phyloP scores from a whole-genome alignment of 2,329 filamentous ascomycete genomes.

The Cytospora mali region DNA sequence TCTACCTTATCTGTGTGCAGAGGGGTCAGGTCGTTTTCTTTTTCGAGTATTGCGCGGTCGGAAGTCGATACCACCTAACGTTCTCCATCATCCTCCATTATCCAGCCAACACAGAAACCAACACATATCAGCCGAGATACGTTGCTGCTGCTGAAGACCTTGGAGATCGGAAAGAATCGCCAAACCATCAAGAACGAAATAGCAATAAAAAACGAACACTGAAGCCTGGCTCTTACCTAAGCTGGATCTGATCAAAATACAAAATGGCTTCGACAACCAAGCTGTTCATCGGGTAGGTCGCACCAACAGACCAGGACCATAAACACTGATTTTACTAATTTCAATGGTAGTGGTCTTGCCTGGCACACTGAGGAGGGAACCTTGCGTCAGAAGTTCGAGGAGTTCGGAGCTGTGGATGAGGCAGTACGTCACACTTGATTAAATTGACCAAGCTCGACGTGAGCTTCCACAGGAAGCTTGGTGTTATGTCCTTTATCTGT shows the following conservation, averaged over 20 bases:
- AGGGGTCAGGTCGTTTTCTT: conserved; percentile 10
- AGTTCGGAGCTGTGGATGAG: conserved; percentile 90
- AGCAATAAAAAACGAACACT: conserved; percentile 26
- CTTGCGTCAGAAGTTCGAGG: conserved; percentile 87
- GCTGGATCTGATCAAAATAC: conserved; percentile 28
- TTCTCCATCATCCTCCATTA: not conserved
- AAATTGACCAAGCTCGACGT: not conserved
- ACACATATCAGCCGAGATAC: conserved; percentile 9
- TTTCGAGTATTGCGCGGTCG: not conserved
- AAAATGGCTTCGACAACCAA: conserved; percentile 72
- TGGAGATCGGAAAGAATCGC: too few species aligned
- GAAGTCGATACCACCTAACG: conserved; percentile 2
- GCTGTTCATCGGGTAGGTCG: conserved; percentile 85
- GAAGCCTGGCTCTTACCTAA: conserved; percentile 11
- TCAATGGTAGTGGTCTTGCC: conserved; percentile 79
- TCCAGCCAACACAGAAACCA: not conserved
- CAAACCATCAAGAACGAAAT: not conserved
- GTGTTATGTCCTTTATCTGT: not conserved
- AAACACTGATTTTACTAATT: conserved; percentile 28
- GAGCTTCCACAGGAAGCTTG: not conserved
- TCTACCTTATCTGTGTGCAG: conserved; percentile 17
- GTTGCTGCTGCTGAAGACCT: not conserved
- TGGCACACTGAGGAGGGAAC: conserved; percentile 96
- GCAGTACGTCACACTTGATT: conserved; percentile 67
- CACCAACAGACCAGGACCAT: conserved; percentile 8